phyloP scores from a whole-genome alignment of 345 rosid genomes.

The Xanthoceras sorbifolium region DNA sequence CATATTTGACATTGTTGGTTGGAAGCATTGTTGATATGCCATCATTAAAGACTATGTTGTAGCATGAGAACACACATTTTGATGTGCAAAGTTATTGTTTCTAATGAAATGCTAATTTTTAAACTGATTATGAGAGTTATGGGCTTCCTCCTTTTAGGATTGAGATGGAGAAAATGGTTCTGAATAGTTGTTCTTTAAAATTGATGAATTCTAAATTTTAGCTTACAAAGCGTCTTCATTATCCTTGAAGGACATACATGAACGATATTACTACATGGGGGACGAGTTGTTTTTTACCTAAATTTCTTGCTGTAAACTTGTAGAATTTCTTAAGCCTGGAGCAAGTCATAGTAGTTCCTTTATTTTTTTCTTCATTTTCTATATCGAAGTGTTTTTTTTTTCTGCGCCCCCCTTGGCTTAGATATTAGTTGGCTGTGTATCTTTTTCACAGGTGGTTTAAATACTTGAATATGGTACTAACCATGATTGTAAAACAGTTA shows the following conservation, averaged over 20 bases:
- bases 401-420: neutral
- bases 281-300: neutral
- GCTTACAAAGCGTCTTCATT: neutral
- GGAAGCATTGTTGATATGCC: neutral
- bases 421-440: neutral
- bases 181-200: neutral
- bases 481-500: neutral
- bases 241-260: neutral
- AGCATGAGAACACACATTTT: neutral
- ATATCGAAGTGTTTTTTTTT: neutral
- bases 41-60: neutral
- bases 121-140: neutral
- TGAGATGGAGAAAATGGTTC: neutral
- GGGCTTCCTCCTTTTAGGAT: neutral
- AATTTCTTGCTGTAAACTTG: neutral
- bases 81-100: neutral
- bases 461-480: neutral
- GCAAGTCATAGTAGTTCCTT: neutral
- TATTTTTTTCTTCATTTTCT: neutral
- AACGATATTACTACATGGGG: neutral
- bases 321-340: neutral
- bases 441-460: neutral
- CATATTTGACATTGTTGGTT: neutral
- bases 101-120: neutral
- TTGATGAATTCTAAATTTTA: neutral